Base-by-base conservation (phyloP, 2,329 filamentous ascomycete species). In the Calonectria ilicicola region DNA sequence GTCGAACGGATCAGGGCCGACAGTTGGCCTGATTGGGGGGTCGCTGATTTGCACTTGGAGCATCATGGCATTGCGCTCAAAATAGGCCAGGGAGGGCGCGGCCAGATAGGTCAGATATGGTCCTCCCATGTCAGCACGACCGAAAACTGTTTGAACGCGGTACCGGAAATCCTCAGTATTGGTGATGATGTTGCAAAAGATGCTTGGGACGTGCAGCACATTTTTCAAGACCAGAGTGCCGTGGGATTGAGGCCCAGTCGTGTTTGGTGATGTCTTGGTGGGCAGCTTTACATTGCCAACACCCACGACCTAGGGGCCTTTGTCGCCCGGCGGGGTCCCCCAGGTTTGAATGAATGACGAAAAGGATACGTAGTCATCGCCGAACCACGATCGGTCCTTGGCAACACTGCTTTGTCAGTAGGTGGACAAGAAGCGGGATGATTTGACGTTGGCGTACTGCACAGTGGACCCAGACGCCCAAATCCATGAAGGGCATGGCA, bases 131-230 rank as follows among this genome's bases (percentile, higher is more conserved):
- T 35, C 51, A 23, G 19, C 3, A 21, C 5, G 5, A 46, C 9
- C 29, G 29, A 9, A 9, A 46, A 1, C 5, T 7, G 32, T 44
- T 2, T 62, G 2, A 21, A 69, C n/a, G 17, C 32, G 6, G 42
- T 66, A 66, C 17, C 66, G 49, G 3, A 60, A 32, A 3, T 27
- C 8, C 9, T 62, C 51, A n/a, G n/a, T 38, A 5, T 7, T 29
- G 26, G 51, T 42, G 32, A 70, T 60, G 26, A 67, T 27, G 35
- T 70, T 70, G 64, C 51, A 71, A 8, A 56, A 2, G 4, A 17
- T 3, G 14, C 10, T 23, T 17, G 72, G 44, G 40, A 32, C 38
- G 29, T 73, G 68, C 3, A 71, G 38, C 17, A 69, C 85, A 80
- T 12, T 75, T 75, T 10, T 66, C 23, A 49, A 40, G 14, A 8